Evolutionary conservation across 1,139 yeast genomes (phyloP).

Genomic region (Blastobotrys illinoisensis): DNA sequence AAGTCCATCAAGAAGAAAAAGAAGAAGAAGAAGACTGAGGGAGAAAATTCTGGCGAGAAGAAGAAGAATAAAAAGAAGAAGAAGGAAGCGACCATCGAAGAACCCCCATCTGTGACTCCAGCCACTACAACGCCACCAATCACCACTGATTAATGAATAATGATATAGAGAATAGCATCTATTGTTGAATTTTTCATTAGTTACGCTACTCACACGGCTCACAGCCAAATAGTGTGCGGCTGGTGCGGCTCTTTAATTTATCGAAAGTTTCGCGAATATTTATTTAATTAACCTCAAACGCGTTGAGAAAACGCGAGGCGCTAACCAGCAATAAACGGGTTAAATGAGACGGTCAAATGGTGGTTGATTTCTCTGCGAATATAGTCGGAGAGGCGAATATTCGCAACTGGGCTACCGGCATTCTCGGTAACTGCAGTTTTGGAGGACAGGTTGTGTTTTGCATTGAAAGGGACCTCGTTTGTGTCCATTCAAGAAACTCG

Average conservation of each 20-base stretch:
- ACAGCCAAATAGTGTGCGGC: no score
- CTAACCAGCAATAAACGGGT: no score
- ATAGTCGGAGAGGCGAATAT: slow-evolving; percentile 1
- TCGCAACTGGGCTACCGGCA: slow-evolving; percentile 5
- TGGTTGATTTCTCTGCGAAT: slow-evolving; percentile 2
- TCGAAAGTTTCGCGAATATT: no score
- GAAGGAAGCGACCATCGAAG: slow-evolving; percentile 5
- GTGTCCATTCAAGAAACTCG: background rate
- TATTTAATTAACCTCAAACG: background rate
- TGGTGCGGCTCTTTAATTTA: background rate
- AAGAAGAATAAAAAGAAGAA: slow-evolving; percentile 15
- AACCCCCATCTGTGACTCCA: background rate
- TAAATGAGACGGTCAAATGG: slow-evolving; percentile 1
- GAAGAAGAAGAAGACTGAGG: slow-evolving; percentile 13
- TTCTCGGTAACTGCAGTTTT: slow-evolving; percentile 1
- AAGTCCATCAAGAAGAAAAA: slow-evolving; percentile 27
- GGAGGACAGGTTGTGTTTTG: background rate
- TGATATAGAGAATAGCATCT: background rate
- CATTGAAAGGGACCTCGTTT: background rate
- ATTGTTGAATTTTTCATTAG: background rate
- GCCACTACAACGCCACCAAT: background rate
- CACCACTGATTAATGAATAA: background rate
- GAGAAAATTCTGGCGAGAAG: slow-evolving; percentile 10
- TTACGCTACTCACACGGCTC: no score
- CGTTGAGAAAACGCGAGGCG: no score